Evolutionary conservation across 805 yeast genomes (phyloP).

Genomic region (Candida germanica): DNA sequence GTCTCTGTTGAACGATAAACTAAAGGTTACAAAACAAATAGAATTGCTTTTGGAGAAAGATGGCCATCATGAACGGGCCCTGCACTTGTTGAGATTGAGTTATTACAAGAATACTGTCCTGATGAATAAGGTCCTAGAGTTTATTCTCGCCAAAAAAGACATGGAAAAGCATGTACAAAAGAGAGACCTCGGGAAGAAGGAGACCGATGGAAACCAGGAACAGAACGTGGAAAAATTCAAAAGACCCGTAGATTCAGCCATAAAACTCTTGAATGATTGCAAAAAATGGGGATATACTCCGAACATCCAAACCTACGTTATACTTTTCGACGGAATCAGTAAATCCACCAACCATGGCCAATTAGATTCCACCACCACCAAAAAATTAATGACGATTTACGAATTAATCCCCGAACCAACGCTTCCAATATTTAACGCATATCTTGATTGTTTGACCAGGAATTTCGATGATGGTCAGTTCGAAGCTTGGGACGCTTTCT

Average conservation of each 20-base stretch:
- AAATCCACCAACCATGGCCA: conserved; percentile 33
- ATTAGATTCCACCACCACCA: conserved; percentile 17
- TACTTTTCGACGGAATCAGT: conserved; percentile 35
- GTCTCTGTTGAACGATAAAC: conserved; percentile 56
- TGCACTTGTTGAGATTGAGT: conserved; percentile 48
- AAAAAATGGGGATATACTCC: conserved; percentile 60
- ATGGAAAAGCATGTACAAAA: conserved; percentile 13
- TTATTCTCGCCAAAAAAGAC: conserved; percentile 30
- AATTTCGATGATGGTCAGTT: conserved; percentile 30
- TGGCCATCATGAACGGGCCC: conserved; percentile 50
- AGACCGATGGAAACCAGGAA: conserved; percentile 2
- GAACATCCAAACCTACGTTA: conserved; percentile 43
- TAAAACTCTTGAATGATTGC: conserved; percentile 50
- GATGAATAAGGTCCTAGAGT: conserved; percentile 58
- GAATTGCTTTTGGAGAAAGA: conserved; percentile 48
- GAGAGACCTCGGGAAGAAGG: too few species aligned
- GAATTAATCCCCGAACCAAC: conserved; percentile 8
- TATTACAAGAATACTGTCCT: conserved; percentile 52
- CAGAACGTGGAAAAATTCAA: conserved; percentile 11
- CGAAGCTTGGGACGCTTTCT: conserved; percentile 38
- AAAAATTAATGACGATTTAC: conserved; percentile 21
- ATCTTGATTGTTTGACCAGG: conserved; percentile 32
- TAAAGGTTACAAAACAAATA: conserved; percentile 52
- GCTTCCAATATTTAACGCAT: conserved; percentile 36
- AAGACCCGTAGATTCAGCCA: conserved; percentile 45